Evolutionary conservation across 2,329 filamentous ascomycete species (phyloP).

Genomic region (Arachnomyces sp.): DNA sequence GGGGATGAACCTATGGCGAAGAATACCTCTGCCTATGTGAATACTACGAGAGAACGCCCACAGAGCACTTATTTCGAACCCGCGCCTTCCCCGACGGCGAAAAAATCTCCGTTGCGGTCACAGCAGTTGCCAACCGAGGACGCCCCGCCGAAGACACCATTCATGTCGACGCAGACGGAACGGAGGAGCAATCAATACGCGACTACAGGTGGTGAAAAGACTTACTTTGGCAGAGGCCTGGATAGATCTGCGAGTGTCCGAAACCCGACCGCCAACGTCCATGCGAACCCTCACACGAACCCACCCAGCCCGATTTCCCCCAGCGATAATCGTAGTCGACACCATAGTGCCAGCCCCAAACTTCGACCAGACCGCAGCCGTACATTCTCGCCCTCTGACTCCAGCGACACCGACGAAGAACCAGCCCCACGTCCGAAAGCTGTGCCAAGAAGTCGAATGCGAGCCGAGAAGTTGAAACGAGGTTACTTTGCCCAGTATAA

Average conservation of each 20-base stretch:
- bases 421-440: constrained; percentile 31
- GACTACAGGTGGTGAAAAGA: constrained; percentile 47
- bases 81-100: constrained; percentile 33
- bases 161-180: constrained; percentile 33
- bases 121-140: constrained; percentile 24
- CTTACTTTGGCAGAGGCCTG: constrained; percentile 45
- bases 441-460: constrained; percentile 31
- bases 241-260: constrained; percentile 47
- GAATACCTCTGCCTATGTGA: constrained; percentile 44
- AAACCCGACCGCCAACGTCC: constrained; percentile 36
- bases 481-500: constrained; percentile 19
- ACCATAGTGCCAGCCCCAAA: constrained; percentile 39
- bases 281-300: constrained; percentile 27
- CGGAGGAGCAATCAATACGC: constrained; percentile 49
- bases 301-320: constrained; percentile 26
- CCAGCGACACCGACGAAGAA: constrained; percentile 30
- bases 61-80: constrained; percentile 29
- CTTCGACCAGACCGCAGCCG: constrained; percentile 24
- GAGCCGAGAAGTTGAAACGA: constrained; percentile 19
- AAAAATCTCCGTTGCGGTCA: constrained; percentile 17
- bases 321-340: constrained; percentile 20
- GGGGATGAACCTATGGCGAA: constrained; percentile 51
- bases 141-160: constrained; percentile 7
- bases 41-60: constrained; percentile 26
- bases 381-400: constrained; percentile 27